Conservation (phyloP, 1,139 yeast genomes). For the Candida albicans region DNA sequence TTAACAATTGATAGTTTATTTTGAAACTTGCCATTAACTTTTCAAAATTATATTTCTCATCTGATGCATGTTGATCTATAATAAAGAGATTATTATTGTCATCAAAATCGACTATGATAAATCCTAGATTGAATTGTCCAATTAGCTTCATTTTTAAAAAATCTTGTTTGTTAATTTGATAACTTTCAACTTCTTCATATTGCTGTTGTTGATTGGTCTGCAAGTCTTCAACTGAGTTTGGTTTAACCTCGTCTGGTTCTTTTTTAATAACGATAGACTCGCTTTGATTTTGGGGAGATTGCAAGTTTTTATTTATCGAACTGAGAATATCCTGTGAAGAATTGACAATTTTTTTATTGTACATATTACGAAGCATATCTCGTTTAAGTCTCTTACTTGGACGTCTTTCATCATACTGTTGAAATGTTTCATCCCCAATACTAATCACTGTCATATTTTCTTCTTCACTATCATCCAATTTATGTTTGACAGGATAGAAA, state of each 20-base stretch:
- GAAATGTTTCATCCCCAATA: constrained; percentile 18
- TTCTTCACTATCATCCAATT: constrained; percentile 1
- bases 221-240: no score
- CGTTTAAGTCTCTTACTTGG: constrained; percentile 14
- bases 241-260: no score
- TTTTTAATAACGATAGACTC: no score
- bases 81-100: constrained; percentile 63
- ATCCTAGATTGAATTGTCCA: constrained; percentile 93
- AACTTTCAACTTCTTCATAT: constrained; percentile 42
- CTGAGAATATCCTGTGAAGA: constrained; percentile 8
- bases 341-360: background rate
- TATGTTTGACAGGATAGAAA: constrained; percentile 13
- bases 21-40: constrained; percentile 53
- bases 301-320: background rate
- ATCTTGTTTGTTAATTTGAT: constrained; percentile 61
- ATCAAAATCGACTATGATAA: constrained; percentile 61
- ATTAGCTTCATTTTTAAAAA: constrained; percentile 71
- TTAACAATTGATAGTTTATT: constrained; percentile 63
- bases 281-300: no score
- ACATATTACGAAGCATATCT: constrained; percentile 3
- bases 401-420: constrained; percentile 11
- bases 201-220: background rate
- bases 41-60: constrained; percentile 91
- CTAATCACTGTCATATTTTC: constrained; percentile 15
- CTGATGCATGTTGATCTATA: constrained; percentile 96